A percentile compares a stretch with the other conserved stretches of the same genome.
phyloP scores from a whole-genome alignment of 441 rosid genomes.

The Syzygium malaccense region DNA sequence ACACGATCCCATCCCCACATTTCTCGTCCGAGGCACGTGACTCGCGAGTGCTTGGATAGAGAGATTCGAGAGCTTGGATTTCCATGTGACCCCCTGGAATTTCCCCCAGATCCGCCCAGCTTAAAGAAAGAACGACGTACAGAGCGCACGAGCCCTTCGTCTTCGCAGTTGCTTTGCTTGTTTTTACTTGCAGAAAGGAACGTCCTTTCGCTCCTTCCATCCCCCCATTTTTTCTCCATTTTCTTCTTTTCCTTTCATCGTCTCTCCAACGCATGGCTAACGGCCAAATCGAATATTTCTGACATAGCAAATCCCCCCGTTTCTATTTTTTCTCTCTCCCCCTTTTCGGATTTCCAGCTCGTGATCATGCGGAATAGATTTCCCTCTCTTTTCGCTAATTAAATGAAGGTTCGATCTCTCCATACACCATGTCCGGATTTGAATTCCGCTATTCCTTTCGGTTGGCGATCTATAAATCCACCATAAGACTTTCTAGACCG shows the following conservation, averaged over 20 bases:
- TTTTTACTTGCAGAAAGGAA: background rate
- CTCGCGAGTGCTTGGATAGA: background rate
- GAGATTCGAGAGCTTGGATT: background rate
- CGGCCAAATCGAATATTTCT: background rate
- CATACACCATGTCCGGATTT: too few species aligned
- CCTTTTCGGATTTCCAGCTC: background rate
- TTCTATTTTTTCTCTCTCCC: background rate
- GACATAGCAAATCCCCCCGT: background rate
- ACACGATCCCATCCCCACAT: background rate
- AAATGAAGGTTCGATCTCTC: too few species aligned
- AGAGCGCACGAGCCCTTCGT: background rate
- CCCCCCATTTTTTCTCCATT: fast-evolving
- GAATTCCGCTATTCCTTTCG: too few species aligned
- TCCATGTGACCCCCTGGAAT: background rate
- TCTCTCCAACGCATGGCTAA: background rate
- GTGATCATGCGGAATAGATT: background rate
- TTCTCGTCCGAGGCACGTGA: background rate
- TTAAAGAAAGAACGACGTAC: background rate
- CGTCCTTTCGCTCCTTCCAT: background rate
- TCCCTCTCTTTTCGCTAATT: background rate
- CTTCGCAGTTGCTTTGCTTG: background rate
- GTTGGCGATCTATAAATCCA: too few species aligned
- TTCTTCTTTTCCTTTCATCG: fast-evolving
- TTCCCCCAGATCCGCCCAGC: background rate
- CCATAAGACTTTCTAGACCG: too few species aligned